Conservation (phyloP, 345 rosid genomes). For the Moricandia arvensis region DNA sequence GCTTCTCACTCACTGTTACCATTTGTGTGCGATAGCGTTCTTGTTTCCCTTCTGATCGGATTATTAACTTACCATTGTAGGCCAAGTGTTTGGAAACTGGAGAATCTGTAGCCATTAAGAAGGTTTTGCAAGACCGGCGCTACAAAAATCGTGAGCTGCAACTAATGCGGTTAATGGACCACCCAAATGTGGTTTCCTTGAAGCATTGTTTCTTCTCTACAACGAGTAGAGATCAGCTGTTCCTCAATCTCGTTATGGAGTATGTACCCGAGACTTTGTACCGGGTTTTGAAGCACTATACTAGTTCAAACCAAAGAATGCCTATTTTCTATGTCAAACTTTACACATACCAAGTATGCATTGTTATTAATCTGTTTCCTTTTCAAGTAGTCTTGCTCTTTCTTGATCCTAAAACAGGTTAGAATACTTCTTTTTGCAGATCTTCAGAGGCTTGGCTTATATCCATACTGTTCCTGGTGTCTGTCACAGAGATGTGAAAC, state of each 20-base stretch:
- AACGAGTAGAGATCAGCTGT: conserved; percentile 66
- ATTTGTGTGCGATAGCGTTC: neutral
- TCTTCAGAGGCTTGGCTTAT: conserved; percentile 58
- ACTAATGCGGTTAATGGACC: conserved; percentile 75
- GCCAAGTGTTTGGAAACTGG: conserved; percentile 91
- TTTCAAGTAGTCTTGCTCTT: neutral
- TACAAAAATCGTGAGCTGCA: conserved; percentile 82
- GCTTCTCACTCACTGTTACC: neutral
- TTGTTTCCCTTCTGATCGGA: neutral
- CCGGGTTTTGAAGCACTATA: conserved; percentile 62
- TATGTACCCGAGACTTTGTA: conserved; percentile 77
- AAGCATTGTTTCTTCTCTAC: conserved; percentile 91
- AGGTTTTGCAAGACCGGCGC: conserved; percentile 77
- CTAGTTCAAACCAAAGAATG: conserved; percentile 64
- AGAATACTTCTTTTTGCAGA: conserved; percentile 44
- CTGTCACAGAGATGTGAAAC: conserved; percentile 91
- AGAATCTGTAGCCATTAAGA: conserved; percentile 82
- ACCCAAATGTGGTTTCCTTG: conserved; percentile 75
- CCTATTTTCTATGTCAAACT: conserved; percentile 78
- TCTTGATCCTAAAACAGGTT: conserved; percentile 22
- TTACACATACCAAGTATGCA: conserved; percentile 70
- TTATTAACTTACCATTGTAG: conserved; percentile 39
- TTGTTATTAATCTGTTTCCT: neutral
- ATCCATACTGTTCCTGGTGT: conserved; percentile 79
- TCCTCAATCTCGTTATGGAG: conserved; percentile 82